Percentiles rank a stretch among this genome's conserved stretches.
Conservation (phyloP, 202 grass and related monocot genomes). For the Eragrostis tef region DNA sequence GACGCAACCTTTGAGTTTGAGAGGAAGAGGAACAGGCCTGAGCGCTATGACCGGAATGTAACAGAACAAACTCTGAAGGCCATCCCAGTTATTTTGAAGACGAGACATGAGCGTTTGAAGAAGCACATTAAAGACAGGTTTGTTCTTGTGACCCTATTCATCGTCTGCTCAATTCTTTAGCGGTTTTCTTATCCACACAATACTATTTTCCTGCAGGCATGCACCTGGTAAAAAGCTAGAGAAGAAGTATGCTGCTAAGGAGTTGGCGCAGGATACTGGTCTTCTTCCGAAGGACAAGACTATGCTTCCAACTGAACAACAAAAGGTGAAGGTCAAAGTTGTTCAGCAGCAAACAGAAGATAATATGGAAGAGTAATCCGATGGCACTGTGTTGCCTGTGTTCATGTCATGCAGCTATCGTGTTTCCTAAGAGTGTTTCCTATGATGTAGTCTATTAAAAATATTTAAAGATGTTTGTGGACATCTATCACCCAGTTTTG, state of each 20-base stretch:
- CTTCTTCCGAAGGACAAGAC: constrained; percentile 53
- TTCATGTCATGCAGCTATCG: neutral
- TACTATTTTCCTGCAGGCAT: constrained; percentile 51
- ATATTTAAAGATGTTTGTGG: constrained; percentile 2
- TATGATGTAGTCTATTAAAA: neutral
- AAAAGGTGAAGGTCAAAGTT: constrained; percentile 66
- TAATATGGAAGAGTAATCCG: constrained; percentile 71
- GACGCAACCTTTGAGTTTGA: constrained; percentile 95
- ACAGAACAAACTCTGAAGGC: constrained; percentile 71
- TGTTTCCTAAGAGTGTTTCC: constrained; percentile 1
- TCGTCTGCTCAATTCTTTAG: neutral
- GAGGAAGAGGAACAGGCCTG: constrained; percentile 90
- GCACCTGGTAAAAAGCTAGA: constrained; percentile 52
- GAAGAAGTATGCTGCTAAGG: constrained; percentile 53
- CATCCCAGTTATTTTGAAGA: constrained; percentile 74
- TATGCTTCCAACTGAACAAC: neutral
- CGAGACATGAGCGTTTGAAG: constrained; percentile 59
- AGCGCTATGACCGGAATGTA: constrained; percentile 80
- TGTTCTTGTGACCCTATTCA: neutral
- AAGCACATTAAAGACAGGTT: constrained; percentile 71
- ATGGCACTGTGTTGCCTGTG: neutral
- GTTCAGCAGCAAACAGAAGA: constrained; percentile 49
- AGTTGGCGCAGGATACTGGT: constrained; percentile 62
- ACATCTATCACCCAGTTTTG: constrained; percentile 26
- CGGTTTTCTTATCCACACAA: neutral